Base-by-base conservation (phyloP, 768 basidiomycete species). In the Termitomyces heimii region DNA sequence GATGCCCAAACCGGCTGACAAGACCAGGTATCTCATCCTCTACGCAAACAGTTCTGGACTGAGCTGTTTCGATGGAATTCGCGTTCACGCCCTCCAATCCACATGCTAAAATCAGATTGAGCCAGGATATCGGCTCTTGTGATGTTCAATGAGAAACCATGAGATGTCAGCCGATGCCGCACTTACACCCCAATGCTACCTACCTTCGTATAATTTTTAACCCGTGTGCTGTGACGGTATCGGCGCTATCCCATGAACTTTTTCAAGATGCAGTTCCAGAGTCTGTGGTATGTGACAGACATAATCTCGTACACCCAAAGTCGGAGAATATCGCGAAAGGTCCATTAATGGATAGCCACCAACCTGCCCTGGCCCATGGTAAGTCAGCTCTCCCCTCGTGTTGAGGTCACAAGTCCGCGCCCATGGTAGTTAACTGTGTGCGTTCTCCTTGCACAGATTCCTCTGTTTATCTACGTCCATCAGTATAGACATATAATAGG, bases 161-260 rank as follows among this genome's bases (percentile, higher is more conserved):
- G 97, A 26, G 86, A 89, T 44, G 97, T 96, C 55, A 99, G 80
- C 44, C 96, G 83, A 67, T 98, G 95, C 55, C 94, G 86, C 54
- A 98, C 86, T 70, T 98, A 94, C 53, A 99, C 93, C 44, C 97
- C 97, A 53, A 99, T 96, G 66, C 96, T 98, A 18, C 84, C 93
- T 63, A 99, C 78, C 71, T 98, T 99, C 46, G 88, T 88, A 31
- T 72, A 73, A 65, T 89, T 81, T 53, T 29, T 97, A 87, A 24
- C 97, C 97, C 3, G 94, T 96, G 65, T 95, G 86, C 48, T 88
- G 89, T 55, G 88, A 87, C 39, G 85, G 73, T 56, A 77, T 63
- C 63, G 80, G 74, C 31, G 65, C 50, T 63, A 92, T 77, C n/a
- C 72, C 81, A 71, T 92, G 86, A 26, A 74, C 74, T 53, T 82